These are phyloP conservation scores for Aspergillus sp. DNA, from an alignment of 2,329 filamentous ascomycete genomes.

Conservation along the genomic window DNA sequence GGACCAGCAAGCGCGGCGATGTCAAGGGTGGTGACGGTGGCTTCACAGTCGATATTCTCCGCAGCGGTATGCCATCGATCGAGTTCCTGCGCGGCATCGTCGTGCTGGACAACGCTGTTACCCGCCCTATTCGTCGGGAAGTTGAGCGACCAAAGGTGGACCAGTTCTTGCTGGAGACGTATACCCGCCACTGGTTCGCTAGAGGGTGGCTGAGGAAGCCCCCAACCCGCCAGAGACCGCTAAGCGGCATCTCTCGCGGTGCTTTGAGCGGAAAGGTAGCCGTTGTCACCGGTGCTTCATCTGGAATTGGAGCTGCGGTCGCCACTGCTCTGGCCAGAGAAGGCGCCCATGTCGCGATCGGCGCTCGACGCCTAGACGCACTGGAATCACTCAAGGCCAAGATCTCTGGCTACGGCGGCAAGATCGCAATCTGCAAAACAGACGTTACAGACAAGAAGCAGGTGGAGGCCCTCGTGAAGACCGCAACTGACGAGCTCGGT, in stretches of 20 bases:
- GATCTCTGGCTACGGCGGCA: conserved; percentile 58
- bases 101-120: conserved; percentile 70
- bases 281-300: conserved; percentile 76
- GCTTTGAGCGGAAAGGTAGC: conserved; percentile 69
- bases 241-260: conserved; percentile 50
- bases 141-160: conserved; percentile 70
- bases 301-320: conserved; percentile 75
- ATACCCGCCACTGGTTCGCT: conserved; percentile 77
- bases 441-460: conserved; percentile 69
- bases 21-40: conserved; percentile 67
- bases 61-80: conserved; percentile 75
- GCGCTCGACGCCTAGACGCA: conserved; percentile 67
- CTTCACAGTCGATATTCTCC: conserved; percentile 76
- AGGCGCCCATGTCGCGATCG: conserved; percentile 71
- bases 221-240: conserved; percentile 53
- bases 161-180: conserved; percentile 69
- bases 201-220: conserved; percentile 71
- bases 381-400: conserved; percentile 67
- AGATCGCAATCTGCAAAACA: conserved; percentile 67
- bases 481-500: conserved; percentile 63
- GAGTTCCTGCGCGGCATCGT: conserved; percentile 71
- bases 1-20: conserved; percentile 68
- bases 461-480: conserved; percentile 64
- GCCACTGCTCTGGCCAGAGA: conserved; percentile 67
- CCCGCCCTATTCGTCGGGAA: conserved; percentile 57